Percentiles rank a stretch among this genome's conserved stretches.
Evolutionary conservation across 2,329 filamentous ascomycete species (phyloP).

Genomic region (Phoma sp.): DNA sequence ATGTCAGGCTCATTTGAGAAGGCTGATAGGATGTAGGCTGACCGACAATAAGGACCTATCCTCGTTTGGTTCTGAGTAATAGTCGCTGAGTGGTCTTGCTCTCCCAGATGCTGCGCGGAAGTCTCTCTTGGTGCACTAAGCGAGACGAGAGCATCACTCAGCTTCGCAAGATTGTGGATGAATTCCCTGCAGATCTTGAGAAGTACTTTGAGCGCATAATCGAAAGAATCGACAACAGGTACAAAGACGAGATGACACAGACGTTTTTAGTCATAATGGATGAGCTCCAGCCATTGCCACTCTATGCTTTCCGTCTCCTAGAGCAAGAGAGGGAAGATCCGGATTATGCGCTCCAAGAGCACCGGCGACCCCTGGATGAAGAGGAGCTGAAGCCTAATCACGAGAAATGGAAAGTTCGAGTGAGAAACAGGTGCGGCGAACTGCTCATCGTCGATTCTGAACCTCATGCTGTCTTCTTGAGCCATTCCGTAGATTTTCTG

Average conservation of each 20-base stretch:
- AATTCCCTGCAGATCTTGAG: neutral
- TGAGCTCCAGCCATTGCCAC: neutral
- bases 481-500: conserved; percentile 15
- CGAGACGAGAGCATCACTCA: neutral
- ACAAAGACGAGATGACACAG: neutral
- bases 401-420: neutral
- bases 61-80: too few species aligned
- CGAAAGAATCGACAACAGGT: neutral
- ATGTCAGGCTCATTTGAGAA: too few species aligned
- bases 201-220: neutral
- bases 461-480: conserved; percentile 14
- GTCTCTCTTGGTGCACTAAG: too few species aligned
- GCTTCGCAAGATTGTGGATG: neutral
- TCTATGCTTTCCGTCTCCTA: neutral
- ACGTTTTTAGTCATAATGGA: neutral
- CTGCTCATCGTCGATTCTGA: conserved; percentile 20
- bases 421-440: conserved; percentile 24
- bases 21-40: too few species aligned
- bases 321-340: neutral
- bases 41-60: too few species aligned
- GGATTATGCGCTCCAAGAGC: neutral
- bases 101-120: too few species aligned
- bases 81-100: too few species aligned
- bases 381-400: neutral
- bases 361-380: neutral